Conservation (phyloP, 768 basidiomycete species). For the Boletales sp. region DNA sequence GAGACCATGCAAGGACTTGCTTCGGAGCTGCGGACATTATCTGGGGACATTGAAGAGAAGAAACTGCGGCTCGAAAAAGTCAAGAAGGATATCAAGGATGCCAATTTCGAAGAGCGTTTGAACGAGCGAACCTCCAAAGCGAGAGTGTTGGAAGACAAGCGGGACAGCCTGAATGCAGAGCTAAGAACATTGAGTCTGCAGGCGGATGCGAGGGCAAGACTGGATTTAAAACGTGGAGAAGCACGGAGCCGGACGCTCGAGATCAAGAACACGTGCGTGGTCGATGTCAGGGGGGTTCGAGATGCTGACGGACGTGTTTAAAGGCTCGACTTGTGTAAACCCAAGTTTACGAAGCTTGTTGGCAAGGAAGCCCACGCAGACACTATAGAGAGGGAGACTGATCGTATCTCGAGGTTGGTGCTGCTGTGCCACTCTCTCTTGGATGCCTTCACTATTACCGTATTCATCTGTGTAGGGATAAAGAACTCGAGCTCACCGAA, state of each 20-base stretch:
- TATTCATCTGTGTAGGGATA: slow-evolving; percentile 45
- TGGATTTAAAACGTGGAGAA: slow-evolving; percentile 72
- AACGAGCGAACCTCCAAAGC: slow-evolving; percentile 49
- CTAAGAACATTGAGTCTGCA: slow-evolving; percentile 70
- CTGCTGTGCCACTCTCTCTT: too few species aligned
- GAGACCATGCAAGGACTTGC: slow-evolving; percentile 55
- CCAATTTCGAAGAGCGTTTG: slow-evolving; percentile 64
- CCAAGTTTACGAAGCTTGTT: slow-evolving; percentile 63
- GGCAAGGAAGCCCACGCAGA: slow-evolving; percentile 55
- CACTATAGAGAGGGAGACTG: slow-evolving; percentile 73
- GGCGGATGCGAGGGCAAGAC: slow-evolving; percentile 73
- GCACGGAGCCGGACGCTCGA: slow-evolving; percentile 61
- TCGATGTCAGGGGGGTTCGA: not conserved
- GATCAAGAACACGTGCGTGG: slow-evolving; percentile 61
- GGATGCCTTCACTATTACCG: not conserved
- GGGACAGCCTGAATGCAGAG: slow-evolving; percentile 70
- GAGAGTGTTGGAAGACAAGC: slow-evolving; percentile 61
- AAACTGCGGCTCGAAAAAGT: slow-evolving; percentile 55
- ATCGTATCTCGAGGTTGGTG: slow-evolving; percentile 55
- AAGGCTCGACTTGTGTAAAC: slow-evolving; percentile 62
- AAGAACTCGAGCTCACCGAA: slow-evolving; percentile 55
- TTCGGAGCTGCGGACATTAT: slow-evolving; percentile 49
- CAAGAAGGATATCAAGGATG: slow-evolving; percentile 52
- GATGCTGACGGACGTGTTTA: slow-evolving; percentile 4
- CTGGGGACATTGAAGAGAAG: slow-evolving; percentile 70